Evolutionary conservation across 495 filamentous ascomycete genomes (phyloP).

Genomic region (Pseudotulostoma volvatum): DNA sequence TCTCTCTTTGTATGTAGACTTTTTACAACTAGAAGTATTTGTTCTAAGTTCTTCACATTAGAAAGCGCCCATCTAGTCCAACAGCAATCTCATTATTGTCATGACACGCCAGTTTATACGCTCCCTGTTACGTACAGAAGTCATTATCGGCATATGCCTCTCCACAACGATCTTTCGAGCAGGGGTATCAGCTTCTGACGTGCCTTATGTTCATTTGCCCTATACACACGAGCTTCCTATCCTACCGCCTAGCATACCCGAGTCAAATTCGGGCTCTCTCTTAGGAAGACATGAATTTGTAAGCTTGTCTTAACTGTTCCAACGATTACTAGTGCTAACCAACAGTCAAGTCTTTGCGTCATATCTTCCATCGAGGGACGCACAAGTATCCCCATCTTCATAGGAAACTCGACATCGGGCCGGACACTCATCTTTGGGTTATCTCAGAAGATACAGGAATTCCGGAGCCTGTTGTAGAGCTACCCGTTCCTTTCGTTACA

Average conservation of each 20-base stretch:
- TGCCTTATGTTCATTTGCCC: too few species aligned
- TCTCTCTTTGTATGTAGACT: too few species aligned
- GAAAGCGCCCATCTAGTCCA: too few species aligned
- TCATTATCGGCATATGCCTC: too few species aligned
- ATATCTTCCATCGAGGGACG: conserved; percentile 82
- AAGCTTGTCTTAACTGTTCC: conserved; percentile 11
- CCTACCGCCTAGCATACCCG: conserved; percentile 19
- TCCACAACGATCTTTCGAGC: too few species aligned
- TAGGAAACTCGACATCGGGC: conserved; percentile 51
- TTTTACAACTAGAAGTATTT: too few species aligned
- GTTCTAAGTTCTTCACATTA: too few species aligned
- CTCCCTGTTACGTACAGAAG: too few species aligned
- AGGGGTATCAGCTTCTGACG: too few species aligned
- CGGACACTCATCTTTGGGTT: conserved; percentile 45
- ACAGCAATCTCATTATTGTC: too few species aligned
- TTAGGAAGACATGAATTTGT: conserved; percentile 23
- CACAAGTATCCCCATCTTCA: conserved; percentile 57
- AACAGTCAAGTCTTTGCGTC: conserved; percentile 52
- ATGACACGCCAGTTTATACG: too few species aligned
- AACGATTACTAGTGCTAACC: conserved; percentile 5
- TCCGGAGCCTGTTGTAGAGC: conserved; percentile 18
- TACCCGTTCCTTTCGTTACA: conserved; percentile 25
- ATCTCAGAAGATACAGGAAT: conserved; percentile 45
- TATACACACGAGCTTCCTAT: conserved; percentile 15
- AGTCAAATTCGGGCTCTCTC: conserved; percentile 8